Evolutionary conservation across 1,284 basidiomycete species (phyloP), one percentile per base, ranked within the genome.

Genomic region (Rhodotorula mucilaginosa): DNA sequence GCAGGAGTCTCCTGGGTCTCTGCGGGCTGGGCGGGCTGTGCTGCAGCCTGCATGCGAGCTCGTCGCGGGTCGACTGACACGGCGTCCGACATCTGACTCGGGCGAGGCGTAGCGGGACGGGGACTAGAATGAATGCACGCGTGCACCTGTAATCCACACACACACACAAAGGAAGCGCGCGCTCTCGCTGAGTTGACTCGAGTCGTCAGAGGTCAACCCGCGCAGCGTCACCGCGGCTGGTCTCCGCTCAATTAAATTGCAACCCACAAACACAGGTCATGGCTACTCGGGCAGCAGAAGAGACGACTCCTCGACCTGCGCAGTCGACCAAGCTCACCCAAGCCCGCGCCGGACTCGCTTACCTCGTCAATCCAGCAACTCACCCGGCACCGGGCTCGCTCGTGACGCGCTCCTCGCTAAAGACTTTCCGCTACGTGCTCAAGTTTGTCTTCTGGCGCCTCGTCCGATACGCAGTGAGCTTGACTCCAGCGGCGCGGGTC

Each of bases 401-500:
- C 48, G 76, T 79, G 19, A 82, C 81, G 0, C 68, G 82, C 8
- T 80, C 80, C 0, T 70, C 79, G 0, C 74, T 83, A 54, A 81
- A 74, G 5, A 82, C 82, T 2, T 71, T 81, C 18, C 68, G 82
- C 56, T 83, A 83, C 68, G 78, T 80, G 5, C 62, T 82, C 18
- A 76, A 78, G 26, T 83, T 82, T 68, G 73, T 79, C 10, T 77
- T 83, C 56, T 79, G 79, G 44, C 75, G 82, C 19, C 48, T 81
- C 26, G 54, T 83, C 0, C 76, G 82, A 34, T 82, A 82, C 47
- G 65, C 51, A 26, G 68, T 72, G 26, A 51, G 70, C 13, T 31
- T 12, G n/a, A 34, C 16, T 8, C 5, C 23, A 26, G 21, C 51
- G 21, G 23, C 54, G n/a, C 26, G 4, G 7, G 10, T n/a, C 54